Evolutionary conservation across 768 basidiomycete genomes (phyloP), one percentile per base, ranked within the genome.

Genomic region (Lentinula detonsa): DNA sequence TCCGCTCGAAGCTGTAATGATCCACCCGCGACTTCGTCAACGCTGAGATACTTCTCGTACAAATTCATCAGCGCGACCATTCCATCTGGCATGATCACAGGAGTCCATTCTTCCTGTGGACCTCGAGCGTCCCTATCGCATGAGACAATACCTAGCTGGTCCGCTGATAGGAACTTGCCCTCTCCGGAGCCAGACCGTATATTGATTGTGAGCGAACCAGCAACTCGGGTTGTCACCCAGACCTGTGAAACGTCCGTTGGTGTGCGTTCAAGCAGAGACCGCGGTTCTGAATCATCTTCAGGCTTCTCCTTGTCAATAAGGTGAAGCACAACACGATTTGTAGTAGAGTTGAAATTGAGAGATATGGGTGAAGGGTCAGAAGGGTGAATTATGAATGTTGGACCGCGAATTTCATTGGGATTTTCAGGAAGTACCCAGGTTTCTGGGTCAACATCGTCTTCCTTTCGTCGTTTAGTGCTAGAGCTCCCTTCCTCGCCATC

Each of bases 101-200:
- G 89, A 3, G 89, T 90, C 91, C 93, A 97, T 72, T 95, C 94
- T 72, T 97, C 94, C 72, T 96, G 92, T 4, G 91, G 90, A 1
- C 94, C 95, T 35, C 94, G 83, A 31, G 94, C 94, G 68, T 97
- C 94, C 50, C 91, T 79, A 69, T 92, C 88, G 48, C 90, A 87
- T 64, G 87, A 84, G 13, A 96, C 88, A 18, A 93, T 76, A 6
- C 94, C 94, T 67, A 92, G 86, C 63, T 86, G 81, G 75, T 95
- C 92, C 73, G 89, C 91, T 7, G 91, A 93, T 51, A 97, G 75
- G 71, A 95, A 97, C 73, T 94, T 94, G 9, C 92, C 92, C 70
- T 90, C 91, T 23, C 90, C 90, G n/a, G 84, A 84, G 1, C 91
- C 91, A 37, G 91, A 91, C 21, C 94, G 86, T 62, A 96, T 75